Percentiles rank a stretch among this genome's conserved stretches.
Evolutionary conservation across 1,139 yeast species (phyloP).

Genomic region (Kodamaea arcana): DNA sequence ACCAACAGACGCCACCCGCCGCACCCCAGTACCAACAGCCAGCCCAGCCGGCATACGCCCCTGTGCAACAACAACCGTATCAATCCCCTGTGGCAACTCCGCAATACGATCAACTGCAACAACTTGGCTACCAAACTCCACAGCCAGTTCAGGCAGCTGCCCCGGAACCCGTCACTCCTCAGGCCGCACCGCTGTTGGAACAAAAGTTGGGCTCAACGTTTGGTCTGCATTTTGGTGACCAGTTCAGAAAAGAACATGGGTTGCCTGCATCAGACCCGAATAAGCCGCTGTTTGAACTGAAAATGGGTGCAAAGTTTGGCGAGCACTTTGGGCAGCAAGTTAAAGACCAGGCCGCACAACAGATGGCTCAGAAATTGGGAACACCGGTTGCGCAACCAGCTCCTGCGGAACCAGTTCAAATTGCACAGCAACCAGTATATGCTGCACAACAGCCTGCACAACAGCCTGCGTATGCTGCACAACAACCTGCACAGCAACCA

Average conservation of each 20-base stretch:
- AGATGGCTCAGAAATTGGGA: slow-evolving; percentile 8
- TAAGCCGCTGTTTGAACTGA: neutral
- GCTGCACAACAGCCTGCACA: slow-evolving; percentile 8
- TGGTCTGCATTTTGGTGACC: slow-evolving; percentile 1
- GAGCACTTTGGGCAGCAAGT: neutral
- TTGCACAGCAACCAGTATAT: neutral
- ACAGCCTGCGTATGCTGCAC: slow-evolving; percentile 2
- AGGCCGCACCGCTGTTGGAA: slow-evolving; percentile 1
- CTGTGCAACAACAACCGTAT: slow-evolving; percentile 9
- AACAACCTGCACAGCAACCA: slow-evolving; percentile 3
- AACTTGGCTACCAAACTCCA: neutral
- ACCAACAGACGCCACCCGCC: slow-evolving; percentile 7
- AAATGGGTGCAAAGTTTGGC: slow-evolving; percentile 1
- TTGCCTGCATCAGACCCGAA: neutral
- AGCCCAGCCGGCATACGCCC: slow-evolving; percentile 13
- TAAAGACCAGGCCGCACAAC: slow-evolving; percentile 4
- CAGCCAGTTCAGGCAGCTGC: neutral
- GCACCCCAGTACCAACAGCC: slow-evolving; percentile 4
- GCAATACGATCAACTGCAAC: neutral
- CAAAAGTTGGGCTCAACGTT: slow-evolving; percentile 1
- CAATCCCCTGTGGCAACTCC: neutral
- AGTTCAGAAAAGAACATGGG: slow-evolving; percentile 1
- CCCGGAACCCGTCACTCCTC: neutral
- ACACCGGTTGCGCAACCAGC: slow-evolving; percentile 3
- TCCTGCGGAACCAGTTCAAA: slow-evolving; percentile 3